These are phyloP conservation scores for Litchi chinensis DNA, from an alignment of 345 rosid genomes.

Conservation along the genomic window DNA sequence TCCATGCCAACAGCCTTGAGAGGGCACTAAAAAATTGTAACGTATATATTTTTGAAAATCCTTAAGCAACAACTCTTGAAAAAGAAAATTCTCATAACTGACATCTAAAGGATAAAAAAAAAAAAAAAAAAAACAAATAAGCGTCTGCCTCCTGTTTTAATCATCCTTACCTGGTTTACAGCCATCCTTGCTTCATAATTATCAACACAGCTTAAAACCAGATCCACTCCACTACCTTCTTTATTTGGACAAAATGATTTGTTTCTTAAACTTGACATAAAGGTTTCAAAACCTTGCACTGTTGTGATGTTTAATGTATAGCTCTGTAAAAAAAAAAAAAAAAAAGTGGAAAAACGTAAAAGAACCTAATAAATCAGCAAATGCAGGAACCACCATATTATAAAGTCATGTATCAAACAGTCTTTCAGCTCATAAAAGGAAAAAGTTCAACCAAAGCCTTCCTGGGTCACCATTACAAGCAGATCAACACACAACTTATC, in stretches of 20 bases:
- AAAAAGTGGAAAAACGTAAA: background rate
- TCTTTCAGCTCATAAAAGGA: background rate
- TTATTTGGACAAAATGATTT: slow-evolving; percentile 63
- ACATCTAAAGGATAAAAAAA: background rate
- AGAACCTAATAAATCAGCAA: slow-evolving; percentile 21
- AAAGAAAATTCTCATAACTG: background rate
- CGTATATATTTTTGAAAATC: background rate
- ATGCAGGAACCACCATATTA: background rate
- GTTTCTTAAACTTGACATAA: slow-evolving; percentile 70
- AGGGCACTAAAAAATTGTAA: background rate
- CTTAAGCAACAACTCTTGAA: background rate
- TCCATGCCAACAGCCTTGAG: background rate
- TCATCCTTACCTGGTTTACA: slow-evolving; percentile 82
- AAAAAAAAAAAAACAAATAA: background rate
- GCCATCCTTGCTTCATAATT: slow-evolving; percentile 97
- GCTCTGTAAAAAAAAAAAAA: slow-evolving; percentile 44
- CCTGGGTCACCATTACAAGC: background rate
- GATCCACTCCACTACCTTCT: slow-evolving; percentile 90
- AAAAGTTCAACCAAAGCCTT: background rate
- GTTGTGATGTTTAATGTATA: slow-evolving; percentile 91
- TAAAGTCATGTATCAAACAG: background rate
- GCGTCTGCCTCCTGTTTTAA: background rate
- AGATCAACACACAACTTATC: background rate
- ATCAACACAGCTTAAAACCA: slow-evolving; percentile 96
- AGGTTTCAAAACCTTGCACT: slow-evolving; percentile 91